Base-by-base conservation (phyloP, 805 yeast species). In the Pichia cephalocereana region DNA sequence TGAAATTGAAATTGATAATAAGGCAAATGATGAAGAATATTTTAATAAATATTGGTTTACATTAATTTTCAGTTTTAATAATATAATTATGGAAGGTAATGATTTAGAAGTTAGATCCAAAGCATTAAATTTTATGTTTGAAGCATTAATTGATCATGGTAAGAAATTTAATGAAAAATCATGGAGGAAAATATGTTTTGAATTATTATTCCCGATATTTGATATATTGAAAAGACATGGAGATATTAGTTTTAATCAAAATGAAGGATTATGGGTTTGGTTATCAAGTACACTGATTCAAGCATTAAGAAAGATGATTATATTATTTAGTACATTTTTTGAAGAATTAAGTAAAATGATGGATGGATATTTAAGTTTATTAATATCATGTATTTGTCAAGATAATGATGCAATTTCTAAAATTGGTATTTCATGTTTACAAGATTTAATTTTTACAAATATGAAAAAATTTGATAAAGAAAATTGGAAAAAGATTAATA, bases 341-440 rank as follows among this genome's bases (percentile, higher is more conserved):
- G 86, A 77, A 40, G 75, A 82, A 3, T 76, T 93, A 59, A 82
- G 82, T 56, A 72, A 78, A 40, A 79, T 86, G 76, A 70, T 91
- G 45, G 86, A 80, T 51, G 93, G 87, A 1, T 88, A 85, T 62
- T 71, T 95, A 64, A 80, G 79, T 18, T 71, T 95, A 45, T 67
- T 93, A 48, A 80, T 82, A 2, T 82, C 91, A 7, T 93, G 99
- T 66, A 87, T 93, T 45, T 88, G 96, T 57, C 99, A 93, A 65
- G 96, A 90, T 57, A 91, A 93, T 63, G 99, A 93, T 59, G 90
- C 98, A 0, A 89, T 95, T 57, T 95, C 97, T 0, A 76, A 96
- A 57, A 91, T 91, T 54, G 99, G 99, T 34, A 77, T 95, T 59
- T 79, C 91, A 9, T 90, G 99, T 63, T 72, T 93, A 50, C 83